Evolutionary conservation across 2,329 filamentous ascomycete genomes (phyloP), one percentile per base, ranked within the genome.

Genomic region (Colletotrichum sp.): DNA sequence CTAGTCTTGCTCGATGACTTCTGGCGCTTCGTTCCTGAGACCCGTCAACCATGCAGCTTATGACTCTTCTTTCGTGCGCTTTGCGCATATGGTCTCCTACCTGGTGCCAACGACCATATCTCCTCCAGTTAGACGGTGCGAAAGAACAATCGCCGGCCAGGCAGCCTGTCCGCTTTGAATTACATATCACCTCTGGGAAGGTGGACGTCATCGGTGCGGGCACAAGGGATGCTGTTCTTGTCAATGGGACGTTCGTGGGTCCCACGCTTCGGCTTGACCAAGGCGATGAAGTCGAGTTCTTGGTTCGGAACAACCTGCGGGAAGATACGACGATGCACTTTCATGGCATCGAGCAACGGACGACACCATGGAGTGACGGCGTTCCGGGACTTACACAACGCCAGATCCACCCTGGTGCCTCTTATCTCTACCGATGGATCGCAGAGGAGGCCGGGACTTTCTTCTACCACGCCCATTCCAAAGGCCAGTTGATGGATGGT

Each of bases 361-460:
- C 6, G 27, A 76, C 84, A 1, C 84, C 85, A 0, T 87, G 86
- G 86, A 83, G 85, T 5, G 86, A 87, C 70, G 86, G 86, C 29
- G 83, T 85, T 0, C 84, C 85, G 3, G 86, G 86, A 0, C 73
- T 87, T 5, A 82, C 84, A 3, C 86, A 87, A 71, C 77, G 79
- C 16, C 80, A 82, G 0, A 87, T 88, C 24, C 67, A 78, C 29
- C 79, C 83, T 6, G 81, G 81, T 0, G 75, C 78, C 2, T 78
- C 75, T 2, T 87, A 82, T 69, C 78, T 81, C 1, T 87, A 87
- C 72, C 43, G 62, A 27, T 77, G 73, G 68, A 69, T 36, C 18
- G 77, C 66, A 24, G 72, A 38, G 7, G 70, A 68, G 27, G 21
- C 75, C 4, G 76, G 76, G 0, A 72, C 59, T 2, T 72, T 75